These are phyloP conservation scores for Thielaviopsis euricoi DNA, from an alignment of 2,329 filamentous ascomycete species.

Conservation along the genomic window DNA sequence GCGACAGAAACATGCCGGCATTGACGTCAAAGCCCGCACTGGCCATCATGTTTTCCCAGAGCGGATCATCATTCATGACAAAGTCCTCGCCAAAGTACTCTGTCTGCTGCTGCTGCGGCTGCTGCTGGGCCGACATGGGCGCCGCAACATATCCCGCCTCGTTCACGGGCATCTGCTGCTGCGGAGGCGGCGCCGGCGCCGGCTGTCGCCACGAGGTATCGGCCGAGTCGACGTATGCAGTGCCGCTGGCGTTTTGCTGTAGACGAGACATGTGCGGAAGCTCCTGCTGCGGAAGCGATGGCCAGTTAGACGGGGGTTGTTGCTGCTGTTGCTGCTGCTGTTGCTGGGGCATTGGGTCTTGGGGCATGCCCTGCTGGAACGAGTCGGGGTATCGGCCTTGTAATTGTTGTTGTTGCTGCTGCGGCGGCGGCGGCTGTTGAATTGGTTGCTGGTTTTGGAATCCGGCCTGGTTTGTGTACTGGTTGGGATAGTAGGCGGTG, in stretches of 20 bases:
- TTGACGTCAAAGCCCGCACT: constrained; percentile 17
- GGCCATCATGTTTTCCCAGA: constrained; percentile 18
- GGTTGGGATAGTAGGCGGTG: background rate
- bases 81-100: constrained; percentile 8
- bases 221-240: background rate
- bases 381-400: too few species aligned
- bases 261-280: constrained; percentile 5
- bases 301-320: background rate
- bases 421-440: background rate
- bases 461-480: background rate
- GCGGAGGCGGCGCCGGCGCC: background rate
- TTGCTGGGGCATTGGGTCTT: background rate
- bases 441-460: background rate
- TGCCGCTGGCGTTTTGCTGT: background rate
- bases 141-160: background rate
- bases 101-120: constrained; percentile 1
- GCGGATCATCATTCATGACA: constrained; percentile 14
- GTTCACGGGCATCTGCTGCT: background rate
- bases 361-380: too few species aligned
- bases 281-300: background rate
- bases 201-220: background rate
- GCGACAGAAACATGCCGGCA: constrained; percentile 4
- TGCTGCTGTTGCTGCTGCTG: background rate
- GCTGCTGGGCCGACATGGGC: background rate
- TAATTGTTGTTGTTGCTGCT: background rate